Percentiles rank a stretch among this genome's conserved stretches.
phyloP scores from a whole-genome alignment of 1,284 basidiomycete species.

The Hemileia vastatrix region DNA sequence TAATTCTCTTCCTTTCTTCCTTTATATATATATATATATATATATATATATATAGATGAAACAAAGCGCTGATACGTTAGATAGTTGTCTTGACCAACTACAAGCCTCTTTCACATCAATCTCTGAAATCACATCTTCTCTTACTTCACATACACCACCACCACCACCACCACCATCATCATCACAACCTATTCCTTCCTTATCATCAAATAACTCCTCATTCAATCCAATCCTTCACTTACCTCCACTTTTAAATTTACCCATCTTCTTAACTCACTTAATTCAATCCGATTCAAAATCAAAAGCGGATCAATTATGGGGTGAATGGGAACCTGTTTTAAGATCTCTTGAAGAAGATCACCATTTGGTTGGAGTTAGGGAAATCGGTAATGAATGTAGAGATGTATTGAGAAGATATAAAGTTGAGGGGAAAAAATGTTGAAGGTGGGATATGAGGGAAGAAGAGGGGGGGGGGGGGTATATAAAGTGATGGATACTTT shows the following conservation, averaged over 20 bases:
- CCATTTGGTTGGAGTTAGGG: neutral
- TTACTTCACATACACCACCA: constrained; percentile 46
- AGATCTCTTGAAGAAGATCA: constrained; percentile 7
- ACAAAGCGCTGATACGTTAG: constrained; percentile 65
- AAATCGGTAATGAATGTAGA: constrained; percentile 18
- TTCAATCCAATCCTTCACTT: neutral
- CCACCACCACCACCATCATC: neutral
- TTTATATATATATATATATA: neutral
- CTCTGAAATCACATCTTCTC: constrained; percentile 62
- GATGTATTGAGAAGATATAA: constrained; percentile 17
- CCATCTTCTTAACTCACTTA: constrained; percentile 8
- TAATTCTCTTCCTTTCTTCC: neutral
- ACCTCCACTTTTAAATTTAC: constrained; percentile 13
- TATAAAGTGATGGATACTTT: too few species aligned
- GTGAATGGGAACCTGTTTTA: constrained; percentile 15
- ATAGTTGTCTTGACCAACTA: constrained; percentile 67
- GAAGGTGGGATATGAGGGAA: too few species aligned
- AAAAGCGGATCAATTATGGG: constrained; percentile 17
- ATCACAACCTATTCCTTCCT: neutral
- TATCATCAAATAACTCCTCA: neutral
- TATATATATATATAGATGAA: constrained; percentile 57
- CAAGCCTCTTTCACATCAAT: constrained; percentile 71
- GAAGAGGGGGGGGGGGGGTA: too few species aligned
- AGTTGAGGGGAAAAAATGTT: too few species aligned
- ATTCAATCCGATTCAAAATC: neutral